Evolutionary conservation across 129 eudicot species (phyloP).

Genomic region (Arctium minus): DNA sequence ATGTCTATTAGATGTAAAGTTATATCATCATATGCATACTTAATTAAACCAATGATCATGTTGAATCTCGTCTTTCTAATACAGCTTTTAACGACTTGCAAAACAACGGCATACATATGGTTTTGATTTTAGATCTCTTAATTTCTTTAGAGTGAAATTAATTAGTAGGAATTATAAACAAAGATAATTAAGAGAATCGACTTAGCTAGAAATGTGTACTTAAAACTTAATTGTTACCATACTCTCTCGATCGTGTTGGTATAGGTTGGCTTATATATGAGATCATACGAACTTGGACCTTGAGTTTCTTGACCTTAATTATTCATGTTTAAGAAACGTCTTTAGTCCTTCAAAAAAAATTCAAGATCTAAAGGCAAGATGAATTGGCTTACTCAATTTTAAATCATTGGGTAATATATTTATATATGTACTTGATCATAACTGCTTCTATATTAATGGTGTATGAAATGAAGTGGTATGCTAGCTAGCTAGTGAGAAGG

Average conservation of each 20-base stretch:
- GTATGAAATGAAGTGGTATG: background rate
- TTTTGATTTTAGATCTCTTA: background rate
- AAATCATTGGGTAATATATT: background rate
- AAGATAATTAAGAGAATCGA: background rate
- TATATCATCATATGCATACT: constrained; percentile 3
- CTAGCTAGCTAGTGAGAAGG: too few relatives aligned
- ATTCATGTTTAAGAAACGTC: background rate
- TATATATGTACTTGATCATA: too few relatives aligned
- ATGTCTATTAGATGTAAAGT: constrained; percentile 30
- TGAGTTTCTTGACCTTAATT: too few relatives aligned
- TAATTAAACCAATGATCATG: constrained; percentile 4
- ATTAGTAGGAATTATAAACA: too few relatives aligned
- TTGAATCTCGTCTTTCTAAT: constrained; percentile 8
- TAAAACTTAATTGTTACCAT: background rate
- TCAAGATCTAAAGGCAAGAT: background rate
- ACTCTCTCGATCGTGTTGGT: too few relatives aligned
- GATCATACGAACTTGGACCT: background rate
- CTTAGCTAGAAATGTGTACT: background rate
- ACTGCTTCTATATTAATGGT: background rate
- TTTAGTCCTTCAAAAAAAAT: background rate
- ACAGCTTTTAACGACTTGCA: constrained; percentile 12
- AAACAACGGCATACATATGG: constrained; percentile 4
- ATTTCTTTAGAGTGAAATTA: background rate
- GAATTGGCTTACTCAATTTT: background rate
- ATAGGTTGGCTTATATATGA: background rate